These are phyloP conservation scores for Moringa oleifera DNA, from an alignment of 345 rosid species.

Conservation along the genomic window DNA sequence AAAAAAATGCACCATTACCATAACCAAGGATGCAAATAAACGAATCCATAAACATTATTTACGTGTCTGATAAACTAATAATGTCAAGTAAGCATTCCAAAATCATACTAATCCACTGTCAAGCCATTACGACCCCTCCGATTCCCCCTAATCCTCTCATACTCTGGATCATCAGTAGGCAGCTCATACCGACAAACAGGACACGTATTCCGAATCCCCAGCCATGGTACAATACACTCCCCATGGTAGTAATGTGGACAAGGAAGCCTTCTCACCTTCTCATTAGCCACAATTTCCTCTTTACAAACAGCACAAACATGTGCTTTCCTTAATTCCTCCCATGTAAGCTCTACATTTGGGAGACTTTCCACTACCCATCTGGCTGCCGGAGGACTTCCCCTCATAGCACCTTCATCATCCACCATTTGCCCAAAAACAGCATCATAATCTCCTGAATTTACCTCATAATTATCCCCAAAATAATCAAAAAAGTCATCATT, in stretches of 20 bases:
- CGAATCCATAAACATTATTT: background rate
- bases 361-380: slow-evolving; percentile 36
- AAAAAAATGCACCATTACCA: background rate
- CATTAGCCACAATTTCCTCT: slow-evolving; percentile 38
- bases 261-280: slow-evolving; percentile 39
- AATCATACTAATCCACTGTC: slow-evolving; percentile 8
- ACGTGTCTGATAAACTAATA: background rate
- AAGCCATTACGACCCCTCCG: slow-evolving; percentile 9
- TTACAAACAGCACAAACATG: slow-evolving; percentile 44
- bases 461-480: slow-evolving; percentile 22
- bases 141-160: slow-evolving; percentile 28
- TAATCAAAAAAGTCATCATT: slow-evolving; percentile 22
- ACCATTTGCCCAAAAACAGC: slow-evolving; percentile 27
- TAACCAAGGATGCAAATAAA: background rate
- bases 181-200: slow-evolving; percentile 51
- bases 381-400: slow-evolving; percentile 43
- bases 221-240: slow-evolving; percentile 49
- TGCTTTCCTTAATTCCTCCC: slow-evolving; percentile 26
- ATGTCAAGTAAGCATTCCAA: slow-evolving; percentile 21
- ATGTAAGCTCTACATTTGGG: slow-evolving; percentile 29
- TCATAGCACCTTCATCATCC: slow-evolving; percentile 25
- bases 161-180: slow-evolving; percentile 47
- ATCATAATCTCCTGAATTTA: slow-evolving; percentile 11
- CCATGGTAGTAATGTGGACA: slow-evolving; percentile 46
- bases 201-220: slow-evolving; percentile 44